Conservation (phyloP, 768 basidiomycete genomes). For the Termitomyces bulborhizus region DNA sequence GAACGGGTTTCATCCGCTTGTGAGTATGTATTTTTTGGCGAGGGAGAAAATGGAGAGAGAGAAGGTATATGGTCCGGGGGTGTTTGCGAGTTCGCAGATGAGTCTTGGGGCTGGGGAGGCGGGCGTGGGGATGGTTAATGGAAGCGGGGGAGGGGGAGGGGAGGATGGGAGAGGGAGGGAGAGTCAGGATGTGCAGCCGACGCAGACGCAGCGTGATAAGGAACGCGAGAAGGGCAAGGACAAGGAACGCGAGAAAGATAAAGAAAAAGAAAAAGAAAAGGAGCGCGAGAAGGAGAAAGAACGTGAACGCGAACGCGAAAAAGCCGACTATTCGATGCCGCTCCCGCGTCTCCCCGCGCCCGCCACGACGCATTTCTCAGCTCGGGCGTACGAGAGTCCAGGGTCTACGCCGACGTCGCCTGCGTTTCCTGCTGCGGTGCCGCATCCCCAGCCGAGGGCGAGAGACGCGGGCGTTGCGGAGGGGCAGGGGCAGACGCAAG, state of each 20-base stretch:
- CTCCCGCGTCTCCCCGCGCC: slow-evolving; percentile 78
- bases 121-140: background rate
- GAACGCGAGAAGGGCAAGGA: background rate
- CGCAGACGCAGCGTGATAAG: background rate
- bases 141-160: background rate
- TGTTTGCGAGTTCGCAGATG: slow-evolving; percentile 90
- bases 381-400: slow-evolving; percentile 57
- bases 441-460: slow-evolving; percentile 57
- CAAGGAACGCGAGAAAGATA: background rate
- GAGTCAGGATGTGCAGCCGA: background rate
- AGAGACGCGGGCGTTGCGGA: slow-evolving; percentile 53
- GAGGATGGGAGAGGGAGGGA: background rate
- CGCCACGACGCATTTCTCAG: slow-evolving; percentile 75
- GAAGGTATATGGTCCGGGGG: slow-evolving; percentile 86
- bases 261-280: background rate
- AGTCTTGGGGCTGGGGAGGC: slow-evolving; percentile 35
- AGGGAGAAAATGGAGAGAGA: slow-evolving; percentile 95
- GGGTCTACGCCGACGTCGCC: slow-evolving; percentile 57
- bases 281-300: slow-evolving; percentile 1
- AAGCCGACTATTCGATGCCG: slow-evolving; percentile 77
- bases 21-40: slow-evolving; percentile 95
- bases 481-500: slow-evolving; percentile 9
- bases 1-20: slow-evolving; percentile 86
- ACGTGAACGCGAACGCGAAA: slow-evolving; percentile 9
- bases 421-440: slow-evolving; percentile 31